Base-by-base conservation (phyloP, 192 early-diverging fungal genomes). In the Spinellus fusiger region DNA sequence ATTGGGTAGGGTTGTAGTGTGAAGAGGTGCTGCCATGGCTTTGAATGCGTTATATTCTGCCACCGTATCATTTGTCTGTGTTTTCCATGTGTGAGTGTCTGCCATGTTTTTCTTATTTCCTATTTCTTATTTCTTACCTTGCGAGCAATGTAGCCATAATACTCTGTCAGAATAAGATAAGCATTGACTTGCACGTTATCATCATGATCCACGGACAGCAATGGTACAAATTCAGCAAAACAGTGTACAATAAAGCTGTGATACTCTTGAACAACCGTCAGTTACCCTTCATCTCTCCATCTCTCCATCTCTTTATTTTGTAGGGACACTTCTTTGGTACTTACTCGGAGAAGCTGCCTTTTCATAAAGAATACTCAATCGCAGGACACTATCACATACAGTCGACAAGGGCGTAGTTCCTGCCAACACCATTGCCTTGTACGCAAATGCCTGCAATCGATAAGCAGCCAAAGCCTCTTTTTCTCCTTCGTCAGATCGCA, bases 91-190 rank as follows among this genome's bases (percentile, higher is more conserved):
- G 5, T 16, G 25, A 27, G 9, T 58, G 7, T 16, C 20, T n/a
- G 29, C 0, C 13, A 27, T 1, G 38, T 0, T 40, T 12, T 47
- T 28, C 23, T 15, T 3, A 9, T 16, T 28, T 0, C 13, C 0
- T 18, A 9, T 27, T 16, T 6, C 23, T 38, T 35, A 15, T 27
- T 35, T 3, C 32, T 37, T 79, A 77, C 80, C 74, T 83, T 83
- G 34, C 55, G 34, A 1, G 75, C 52, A 35, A 74, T 46, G 38
- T 70, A 71, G 0, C 69, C 57, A 37, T 73, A 61, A n/a, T 80
- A 75, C 29, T 73, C 68, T 47, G 58, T 62, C 55, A 75, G 64
- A 10, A 68, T 56, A 29, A 73, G 61, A 22, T 68, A 78, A 6
- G 62, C 54, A 8, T 46, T 50, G 31, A 56, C 50, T 25, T 71